These are phyloP conservation scores for Pseudotsuga menziesii DNA, from an alignment of 75 land plant genomes.

Conservation along the genomic window DNA sequence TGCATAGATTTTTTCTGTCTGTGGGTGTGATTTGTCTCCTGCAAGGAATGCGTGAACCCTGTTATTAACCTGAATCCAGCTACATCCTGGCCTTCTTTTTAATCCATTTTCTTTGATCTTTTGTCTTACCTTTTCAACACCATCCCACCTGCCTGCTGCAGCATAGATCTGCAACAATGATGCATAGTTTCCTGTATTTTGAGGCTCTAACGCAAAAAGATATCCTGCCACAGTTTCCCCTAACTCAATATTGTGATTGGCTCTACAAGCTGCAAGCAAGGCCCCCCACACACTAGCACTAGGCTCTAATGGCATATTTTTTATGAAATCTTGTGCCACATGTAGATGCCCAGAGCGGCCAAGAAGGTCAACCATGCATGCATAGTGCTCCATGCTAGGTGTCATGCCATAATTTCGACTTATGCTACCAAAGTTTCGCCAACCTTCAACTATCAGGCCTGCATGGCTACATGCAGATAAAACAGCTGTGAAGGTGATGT, in stretches of 20 bases:
- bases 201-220: conserved; percentile 42
- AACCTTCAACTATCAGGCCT: conserved; percentile 40
- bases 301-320: conserved; percentile 43
- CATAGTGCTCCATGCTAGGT: conserved; percentile 42
- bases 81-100: neutral
- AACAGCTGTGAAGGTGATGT: conserved; percentile 42
- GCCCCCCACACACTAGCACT: conserved; percentile 54
- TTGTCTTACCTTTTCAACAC: neutral
- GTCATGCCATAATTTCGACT: conserved; percentile 20
- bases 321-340: conserved; percentile 34
- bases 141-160: neutral
- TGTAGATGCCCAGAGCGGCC: conserved; percentile 40
- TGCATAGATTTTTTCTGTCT: too few species aligned
- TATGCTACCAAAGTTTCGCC: conserved; percentile 33
- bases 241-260: conserved; percentile 35
- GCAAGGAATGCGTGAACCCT: neutral
- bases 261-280: conserved; percentile 50
- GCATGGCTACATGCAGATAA: conserved; percentile 55
- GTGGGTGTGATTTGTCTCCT: too few species aligned
- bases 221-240: conserved; percentile 39
- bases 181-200: conserved; percentile 29
- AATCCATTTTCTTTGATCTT: neutral
- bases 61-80: neutral
- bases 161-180: neutral
- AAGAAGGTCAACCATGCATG: conserved; percentile 48